Percentiles rank a stretch among this genome's conserved stretches.
Conservation (phyloP, 179 eudicot genomes). For the Drosera spatulata region DNA sequence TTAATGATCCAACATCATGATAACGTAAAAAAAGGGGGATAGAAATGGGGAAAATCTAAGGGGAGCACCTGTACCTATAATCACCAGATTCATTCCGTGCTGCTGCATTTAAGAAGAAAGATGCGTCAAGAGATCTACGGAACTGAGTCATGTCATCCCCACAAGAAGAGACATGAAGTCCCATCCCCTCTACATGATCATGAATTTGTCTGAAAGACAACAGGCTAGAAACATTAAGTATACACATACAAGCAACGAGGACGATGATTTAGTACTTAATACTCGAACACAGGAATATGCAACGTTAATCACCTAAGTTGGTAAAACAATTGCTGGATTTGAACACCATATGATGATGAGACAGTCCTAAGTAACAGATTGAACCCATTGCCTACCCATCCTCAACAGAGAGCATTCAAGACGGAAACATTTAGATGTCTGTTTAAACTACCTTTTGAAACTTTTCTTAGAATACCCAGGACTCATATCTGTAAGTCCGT, state of each 20-base stretch:
- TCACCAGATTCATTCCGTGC: conserved; percentile 86
- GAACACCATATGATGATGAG: too few species aligned
- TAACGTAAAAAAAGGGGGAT: too few species aligned
- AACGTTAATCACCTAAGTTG: too few species aligned
- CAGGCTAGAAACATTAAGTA: conserved; percentile 1
- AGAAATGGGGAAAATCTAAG: too few species aligned
- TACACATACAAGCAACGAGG: background rate
- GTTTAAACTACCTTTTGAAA: too few species aligned
- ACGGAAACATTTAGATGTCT: too few species aligned
- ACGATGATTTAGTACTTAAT: background rate
- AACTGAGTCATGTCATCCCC: conserved; percentile 78
- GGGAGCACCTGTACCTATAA: conserved; percentile 68
- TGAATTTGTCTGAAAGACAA: conserved; percentile 63
- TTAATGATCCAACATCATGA: background rate
- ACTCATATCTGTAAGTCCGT: too few species aligned
- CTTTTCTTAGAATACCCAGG: too few species aligned
- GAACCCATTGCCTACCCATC: too few species aligned
- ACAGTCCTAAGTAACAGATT: too few species aligned
- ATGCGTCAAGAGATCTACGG: conserved; percentile 86
- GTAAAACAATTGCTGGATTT: too few species aligned
- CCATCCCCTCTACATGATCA: conserved; percentile 77
- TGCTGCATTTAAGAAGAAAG: conserved; percentile 85
- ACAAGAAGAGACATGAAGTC: conserved; percentile 62
- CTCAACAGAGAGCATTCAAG: too few species aligned
- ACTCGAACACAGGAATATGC: background rate